Evolutionary conservation across 352 stramenopile genomes (phyloP), one percentile per base, ranked within the genome.

Genomic region (Pythium oligandrum): DNA sequence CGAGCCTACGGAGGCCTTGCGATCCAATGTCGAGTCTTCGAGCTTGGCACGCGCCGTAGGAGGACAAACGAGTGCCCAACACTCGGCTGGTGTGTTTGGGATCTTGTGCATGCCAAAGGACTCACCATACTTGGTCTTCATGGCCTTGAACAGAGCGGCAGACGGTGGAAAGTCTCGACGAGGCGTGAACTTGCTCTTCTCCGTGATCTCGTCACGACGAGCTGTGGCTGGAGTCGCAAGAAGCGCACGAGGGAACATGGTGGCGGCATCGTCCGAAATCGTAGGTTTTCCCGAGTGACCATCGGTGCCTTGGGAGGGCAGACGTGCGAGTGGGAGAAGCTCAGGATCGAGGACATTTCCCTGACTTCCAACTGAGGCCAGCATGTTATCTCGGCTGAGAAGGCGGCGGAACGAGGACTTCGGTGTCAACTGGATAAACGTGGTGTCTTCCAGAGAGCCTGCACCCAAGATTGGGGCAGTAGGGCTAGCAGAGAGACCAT

Each of bases 91-190:
- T 3, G 81, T 91, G 47, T 88, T 78, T 1, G 83, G 83, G 6
- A 94, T 50, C 44, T 75, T 61, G 40, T 90, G 77, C 53, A 90
- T 79, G 6, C 74, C 77, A 31, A 90, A 88, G 34, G 82, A 83
- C 38, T 89, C 79, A 12, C 83, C 83, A 45, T 92, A 94, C 37
- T 88, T 89, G 6, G 71, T 80, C 45, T 83, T 84, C 75, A 94
- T 84, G 3, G 83, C 83, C 61, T 94, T 91, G 56, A 92, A 92
- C 40, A 94, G 52, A 7, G 80, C 82, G 3, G 79, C 81, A n/a
- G 83, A 90, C 35, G 83, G 83, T 4, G 83, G 83, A 38, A 94
- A 94, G 51, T 92, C 83, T 12, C 81, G 81, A 42, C 77, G 77
- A 10, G 82, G 78, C 6, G 78, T 88, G 48, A 91, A 88, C 51